Evolutionary conservation across 768 basidiomycete species (phyloP), one percentile per base, ranked within the genome.

Genomic region (Auricularia sp.): DNA sequence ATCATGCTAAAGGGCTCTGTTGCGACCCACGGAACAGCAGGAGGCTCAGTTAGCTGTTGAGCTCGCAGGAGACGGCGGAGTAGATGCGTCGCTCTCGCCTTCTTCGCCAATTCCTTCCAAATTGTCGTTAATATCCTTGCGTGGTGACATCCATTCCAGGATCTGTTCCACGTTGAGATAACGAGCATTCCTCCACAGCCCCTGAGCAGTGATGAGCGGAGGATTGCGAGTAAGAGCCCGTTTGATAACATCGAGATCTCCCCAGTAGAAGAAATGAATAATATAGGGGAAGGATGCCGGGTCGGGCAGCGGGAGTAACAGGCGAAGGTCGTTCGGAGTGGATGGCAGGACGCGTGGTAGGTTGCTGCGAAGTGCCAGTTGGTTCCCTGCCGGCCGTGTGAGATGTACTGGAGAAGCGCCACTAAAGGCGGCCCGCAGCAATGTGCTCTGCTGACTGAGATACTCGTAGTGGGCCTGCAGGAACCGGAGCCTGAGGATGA

Each of bases 181-280:
- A 6, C 21, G 47, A 16, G 47, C 47, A 18, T 51, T 51, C 47
- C 18, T 51, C 47, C 47, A 51, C 18, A 51, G 6, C 18, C 47
- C 47, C 16, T 18, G 6, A 18, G 18, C 16, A 18, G 14, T 51
- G 47, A 51, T 51, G 18, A 21, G 18, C 18, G 47, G 47, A 14
- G 47, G 47, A 8, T 51, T 51, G 7, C 47, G 47, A 51, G 11
- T 18, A 18, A 51, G 10, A 8, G 47, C 47, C 11, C 47, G 47
- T 21, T 18, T 18, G 6, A 51, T 18, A 5, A 51, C 21, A 51
- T 51, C 47, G 21, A 51, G 18, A 11, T 36, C 58, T 36, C 90
- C 91, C 74, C 90, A 92, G 76, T 90, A 90, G 81, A 90, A 85
- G 85, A 86, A 91, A 69, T 90, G 86, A 68, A 90, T 75, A 69